A percentile compares a stretch with the other conserved stretches of the same genome.
These are phyloP conservation scores for Poa pratensis DNA, from an alignment of 176 grass and related monocot genomes.

Conservation along the genomic window DNA sequence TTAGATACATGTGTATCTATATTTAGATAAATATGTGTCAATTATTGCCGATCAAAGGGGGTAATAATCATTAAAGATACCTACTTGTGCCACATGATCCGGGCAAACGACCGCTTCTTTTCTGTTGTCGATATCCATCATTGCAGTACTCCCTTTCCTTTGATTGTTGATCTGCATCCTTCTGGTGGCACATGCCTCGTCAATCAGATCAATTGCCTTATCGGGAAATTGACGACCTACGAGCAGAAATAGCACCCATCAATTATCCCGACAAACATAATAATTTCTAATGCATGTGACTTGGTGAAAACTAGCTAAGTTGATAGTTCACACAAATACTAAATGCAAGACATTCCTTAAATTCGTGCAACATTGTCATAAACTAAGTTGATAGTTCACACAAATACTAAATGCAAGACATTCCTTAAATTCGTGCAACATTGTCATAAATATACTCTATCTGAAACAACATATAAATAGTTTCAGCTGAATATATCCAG, in stretches of 20 bases:
- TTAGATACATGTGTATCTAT: too few species aligned
- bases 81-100: neutral
- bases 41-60: too few species aligned
- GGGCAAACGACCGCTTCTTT: neutral
- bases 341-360: too few species aligned
- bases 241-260: neutral
- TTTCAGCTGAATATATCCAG: too few species aligned
- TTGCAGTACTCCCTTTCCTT: neutral
- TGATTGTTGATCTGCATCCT: neutral
- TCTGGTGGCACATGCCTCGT: slow-evolving; percentile 30
- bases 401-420: too few species aligned
- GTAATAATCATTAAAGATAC: neutral
- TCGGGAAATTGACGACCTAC: slow-evolving; percentile 42
- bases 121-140: slow-evolving; percentile 4
- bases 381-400: neutral
- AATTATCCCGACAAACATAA: neutral
- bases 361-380: too few species aligned
- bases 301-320: neutral
- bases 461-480: too few species aligned
- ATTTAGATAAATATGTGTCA: too few species aligned
- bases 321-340: too few species aligned
- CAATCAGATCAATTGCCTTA: slow-evolving; percentile 50
- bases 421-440: too few species aligned
- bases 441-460: neutral
- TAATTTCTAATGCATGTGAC: neutral